Conservation (phyloP, 2,329 filamentous ascomycete genomes). For the Periconia sp. region DNA sequence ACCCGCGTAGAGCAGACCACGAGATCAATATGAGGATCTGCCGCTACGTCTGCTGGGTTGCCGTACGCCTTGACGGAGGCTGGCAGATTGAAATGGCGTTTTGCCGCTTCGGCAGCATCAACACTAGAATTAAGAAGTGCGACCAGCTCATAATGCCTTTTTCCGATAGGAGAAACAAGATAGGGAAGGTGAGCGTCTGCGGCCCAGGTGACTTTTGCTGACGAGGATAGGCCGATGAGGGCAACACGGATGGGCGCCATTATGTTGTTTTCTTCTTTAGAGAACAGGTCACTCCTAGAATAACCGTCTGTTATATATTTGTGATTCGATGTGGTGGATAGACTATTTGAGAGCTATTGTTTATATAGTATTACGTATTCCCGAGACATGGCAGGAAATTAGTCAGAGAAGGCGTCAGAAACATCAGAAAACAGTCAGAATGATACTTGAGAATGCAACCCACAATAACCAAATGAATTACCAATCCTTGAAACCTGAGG, state of each 20-base stretch:
- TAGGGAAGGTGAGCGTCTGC: conserved; percentile 64
- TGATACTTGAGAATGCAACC: too few species aligned
- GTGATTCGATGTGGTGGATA: too few species aligned
- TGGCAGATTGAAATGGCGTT: conserved; percentile 46
- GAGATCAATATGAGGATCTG: conserved; percentile 30
- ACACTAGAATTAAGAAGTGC: conserved; percentile 55
- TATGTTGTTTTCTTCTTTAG: too few species aligned
- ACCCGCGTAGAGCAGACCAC: conserved; percentile 63
- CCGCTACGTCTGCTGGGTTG: conserved; percentile 50
- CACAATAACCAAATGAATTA: too few species aligned
- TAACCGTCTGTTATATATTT: too few species aligned
- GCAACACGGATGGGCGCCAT: conserved; percentile 62
- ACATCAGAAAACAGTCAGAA: too few species aligned
- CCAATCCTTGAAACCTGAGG: too few species aligned
- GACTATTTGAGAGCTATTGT: too few species aligned
- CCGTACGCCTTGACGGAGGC: conserved; percentile 53
- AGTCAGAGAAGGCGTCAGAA: too few species aligned
- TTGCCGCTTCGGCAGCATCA: conserved; percentile 49
- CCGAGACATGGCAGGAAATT: too few species aligned
- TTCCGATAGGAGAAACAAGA: conserved; percentile 52
- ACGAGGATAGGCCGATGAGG: conserved; percentile 64
- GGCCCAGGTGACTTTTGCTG: conserved; percentile 62
- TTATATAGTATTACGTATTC: too few species aligned
- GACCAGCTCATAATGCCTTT: conserved; percentile 50
- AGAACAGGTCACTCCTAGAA: too few species aligned